Base-by-base conservation (phyloP, 257 asterid genomes). In the Rubia yunnanensis region DNA sequence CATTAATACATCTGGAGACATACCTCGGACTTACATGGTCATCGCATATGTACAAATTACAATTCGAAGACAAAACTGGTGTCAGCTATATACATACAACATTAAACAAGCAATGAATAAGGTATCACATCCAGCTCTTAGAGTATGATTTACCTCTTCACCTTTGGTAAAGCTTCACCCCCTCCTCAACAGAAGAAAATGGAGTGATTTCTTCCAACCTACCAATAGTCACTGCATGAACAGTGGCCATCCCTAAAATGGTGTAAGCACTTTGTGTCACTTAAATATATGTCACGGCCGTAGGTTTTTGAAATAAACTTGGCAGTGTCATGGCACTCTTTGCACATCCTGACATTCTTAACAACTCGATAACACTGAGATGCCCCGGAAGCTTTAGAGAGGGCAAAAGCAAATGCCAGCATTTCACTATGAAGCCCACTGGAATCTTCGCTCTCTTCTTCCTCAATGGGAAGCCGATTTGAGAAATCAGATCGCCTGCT, bases 221-320 rank as follows among this genome's bases (percentile, higher is more conserved):
- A 91, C 96, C 97, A 91, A 76, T 88, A 91, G 46, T 84, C 85
- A 26, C 84, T 84, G 76, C 97, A 91, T 62, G 97, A 88, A 78
- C 96, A 88, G n/a, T 54, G 68, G 36, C 96, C 95, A n/a, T 82
- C 53, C 62, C 79, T 79, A 74, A 91, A 84, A 85, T 80, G 96
- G 78, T 91, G 97, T 48, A 91, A 77, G 79, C 91, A 88, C 72
- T 76, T 82, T 23, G 92, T 70, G 63, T 91, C 97, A 23, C 69
- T 68, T 27, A 88, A n/a, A 46, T 81, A 84, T 80, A 91, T 81
- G 66, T 83, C 88, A 67, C 86, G 71, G 8, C 69, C 70, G 39
- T 72, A 75, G 36, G 57, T 72, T 57, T 66, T 71, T 18, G 95
- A 86, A 15, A 83, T 72, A 79, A 70, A 35, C 72, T 91, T 83